Evolutionary conservation across 768 basidiomycete species (phyloP).

Genomic region (Dioszegia hungarica): DNA sequence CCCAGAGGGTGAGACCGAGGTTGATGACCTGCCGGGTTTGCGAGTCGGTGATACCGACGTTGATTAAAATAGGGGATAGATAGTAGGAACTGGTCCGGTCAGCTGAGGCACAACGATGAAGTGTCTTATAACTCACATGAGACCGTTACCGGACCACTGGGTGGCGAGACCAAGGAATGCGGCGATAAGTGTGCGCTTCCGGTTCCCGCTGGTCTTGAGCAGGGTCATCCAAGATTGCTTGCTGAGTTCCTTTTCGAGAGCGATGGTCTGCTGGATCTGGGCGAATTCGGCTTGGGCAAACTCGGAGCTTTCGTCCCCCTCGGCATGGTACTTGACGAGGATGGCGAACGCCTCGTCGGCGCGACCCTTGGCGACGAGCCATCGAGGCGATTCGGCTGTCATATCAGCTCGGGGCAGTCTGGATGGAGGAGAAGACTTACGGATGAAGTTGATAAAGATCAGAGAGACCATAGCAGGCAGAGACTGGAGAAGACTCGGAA

Average conservation of each 20-base stretch:
- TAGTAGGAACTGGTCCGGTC: conserved; percentile 61
- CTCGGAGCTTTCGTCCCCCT: conserved; percentile 19
- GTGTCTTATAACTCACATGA: too few species aligned
- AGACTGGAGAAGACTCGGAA: conserved; percentile 33
- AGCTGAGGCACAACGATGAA: too few species aligned
- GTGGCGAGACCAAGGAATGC: conserved; percentile 50
- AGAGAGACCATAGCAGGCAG: conserved; percentile 2
- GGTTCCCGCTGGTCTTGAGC: conserved; percentile 58
- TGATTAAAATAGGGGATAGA: conserved; percentile 64
- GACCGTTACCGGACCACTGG: conserved; percentile 18
- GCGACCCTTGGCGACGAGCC: conserved; percentile 13
- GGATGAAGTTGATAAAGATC: conserved; percentile 45
- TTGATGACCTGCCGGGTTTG: conserved; percentile 14
- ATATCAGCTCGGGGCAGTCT: conserved; percentile 33
- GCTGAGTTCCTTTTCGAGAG: conserved; percentile 17
- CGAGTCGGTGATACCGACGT: conserved; percentile 46
- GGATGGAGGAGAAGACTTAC: conserved; percentile 47
- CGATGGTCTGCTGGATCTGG: conserved; percentile 32
- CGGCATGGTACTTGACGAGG: conserved; percentile 11
- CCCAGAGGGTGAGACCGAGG: conserved; percentile 13
- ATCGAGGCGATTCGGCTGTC: conserved; percentile 51
- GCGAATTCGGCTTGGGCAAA: conserved; percentile 35
- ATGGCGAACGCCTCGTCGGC: conserved; percentile 11
- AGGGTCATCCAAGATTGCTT: conserved; percentile 4
- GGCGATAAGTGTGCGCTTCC: conserved; percentile 64